Base-by-base conservation (phyloP, 441 rosid species). In the Populus trichocarpa region DNA sequence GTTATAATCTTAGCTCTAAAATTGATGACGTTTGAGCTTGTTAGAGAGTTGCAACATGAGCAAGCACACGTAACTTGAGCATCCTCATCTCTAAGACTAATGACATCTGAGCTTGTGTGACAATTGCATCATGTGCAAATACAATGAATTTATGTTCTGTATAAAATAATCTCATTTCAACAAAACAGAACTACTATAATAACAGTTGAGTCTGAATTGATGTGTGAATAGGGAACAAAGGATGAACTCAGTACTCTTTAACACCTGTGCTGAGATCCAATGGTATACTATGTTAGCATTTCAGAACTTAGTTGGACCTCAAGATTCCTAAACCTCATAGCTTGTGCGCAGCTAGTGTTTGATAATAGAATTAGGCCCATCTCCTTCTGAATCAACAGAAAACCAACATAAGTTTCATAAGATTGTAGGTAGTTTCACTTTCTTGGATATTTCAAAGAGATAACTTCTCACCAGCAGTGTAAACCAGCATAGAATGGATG, bases 101-200 rank as follows among this genome's bases (percentile, higher is more conserved):
- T 69, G 79, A 69, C 73, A 69, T 57, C 53, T 69, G 77, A 67
- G 50, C 71, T 66, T 59, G 33, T 32, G 6, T 25, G 61, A 73
- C 38, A 28, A 2, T 61, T 11, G 30, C 26, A 42, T 59, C 71
- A 42, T 26, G 63, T 57, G 3, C 22, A 5, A 16, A 53, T 53
- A 25, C 42, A 42, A 40, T 8, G 64, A 65, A 63, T 23, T 36
- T 74, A 7, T n/a, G 10, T 12, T 35, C 33, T 73, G 10, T 3
- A 10, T 33, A 8, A 57, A 12, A 46, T 33, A 74, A 25, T 4
- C 22, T 23, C 38, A 50, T 59, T 73, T 8, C 22, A 7, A 5
- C 30, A 16, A 73, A 30, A 73, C 7, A 28, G 67, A 6, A 14
- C 10, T 63, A 13, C 57, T 35, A 25, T 2, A 4, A 57, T n/a